A percentile compares a stretch with the other conserved stretches of the same genome.
phyloP scores from a whole-genome alignment of 805 yeast genomes.

The Spathaspora girioi region DNA sequence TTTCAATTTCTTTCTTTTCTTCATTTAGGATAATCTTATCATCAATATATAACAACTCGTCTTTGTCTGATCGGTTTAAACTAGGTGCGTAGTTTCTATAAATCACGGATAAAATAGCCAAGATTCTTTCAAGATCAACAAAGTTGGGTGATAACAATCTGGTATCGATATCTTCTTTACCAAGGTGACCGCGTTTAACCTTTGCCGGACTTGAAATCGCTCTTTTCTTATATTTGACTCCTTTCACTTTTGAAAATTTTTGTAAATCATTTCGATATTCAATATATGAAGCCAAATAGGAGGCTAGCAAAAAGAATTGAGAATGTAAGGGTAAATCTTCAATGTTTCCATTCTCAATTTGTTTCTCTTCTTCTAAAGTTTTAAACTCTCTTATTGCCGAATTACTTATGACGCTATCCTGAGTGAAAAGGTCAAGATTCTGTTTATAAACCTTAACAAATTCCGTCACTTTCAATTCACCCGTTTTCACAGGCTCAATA shows the following conservation, averaged over 20 bases:
- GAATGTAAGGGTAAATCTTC: constrained; percentile 57
- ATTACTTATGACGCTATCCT: constrained; percentile 29
- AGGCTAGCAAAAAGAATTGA: constrained; percentile 72
- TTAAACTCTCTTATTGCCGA: constrained; percentile 24
- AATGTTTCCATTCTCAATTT: constrained; percentile 15
- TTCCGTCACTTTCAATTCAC: constrained; percentile 19
- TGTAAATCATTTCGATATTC: constrained; percentile 67
- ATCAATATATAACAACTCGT: constrained; percentile 17
- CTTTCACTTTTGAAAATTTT: constrained; percentile 58
- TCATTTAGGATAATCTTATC: constrained; percentile 34
- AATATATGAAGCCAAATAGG: constrained; percentile 78
- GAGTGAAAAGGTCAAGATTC: constrained; percentile 21
- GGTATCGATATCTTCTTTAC: constrained; percentile 50
- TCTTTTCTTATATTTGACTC: constrained; percentile 29
- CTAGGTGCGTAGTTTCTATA: constrained; percentile 40
- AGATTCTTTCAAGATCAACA: constrained; percentile 73
- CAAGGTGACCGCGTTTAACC: constrained; percentile 15
- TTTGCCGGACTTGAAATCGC: not conserved
- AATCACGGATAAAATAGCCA: constrained; percentile 77
- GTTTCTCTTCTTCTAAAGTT: constrained; percentile 18
- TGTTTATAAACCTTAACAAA: constrained; percentile 34
- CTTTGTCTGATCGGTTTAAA: constrained; percentile 20
- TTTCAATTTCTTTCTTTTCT: constrained; percentile 29
- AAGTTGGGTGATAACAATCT: constrained; percentile 66
- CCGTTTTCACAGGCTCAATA: constrained; percentile 21